Evolutionary conservation across 2,329 filamentous ascomycete genomes (phyloP), one percentile per base, ranked within the genome.

Genomic region (Aspergillus pseudonomiae): DNA sequence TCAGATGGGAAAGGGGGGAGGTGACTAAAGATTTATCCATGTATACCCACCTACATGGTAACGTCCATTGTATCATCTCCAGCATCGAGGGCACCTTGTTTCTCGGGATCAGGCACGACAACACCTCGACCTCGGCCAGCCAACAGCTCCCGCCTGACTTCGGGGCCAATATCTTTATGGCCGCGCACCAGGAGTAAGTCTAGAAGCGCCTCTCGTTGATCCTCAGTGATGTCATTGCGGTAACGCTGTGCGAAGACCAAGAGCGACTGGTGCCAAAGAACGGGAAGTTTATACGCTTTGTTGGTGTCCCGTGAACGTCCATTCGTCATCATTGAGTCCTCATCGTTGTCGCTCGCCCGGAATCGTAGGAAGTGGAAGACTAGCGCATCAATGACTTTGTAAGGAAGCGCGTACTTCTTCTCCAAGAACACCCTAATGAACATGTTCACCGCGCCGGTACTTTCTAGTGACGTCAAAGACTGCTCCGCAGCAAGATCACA

Each of bases 311-410:
- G 78, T 36, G 78, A 74, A 19, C 67, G 63, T 21, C 77, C 73
- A 63, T 80, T 76, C 76, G 80, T 73, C 70, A 81, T 76, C 57
- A 81, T 82, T 11, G 83, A 81, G 61, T 90, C 88, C 36, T 86
- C 82, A 5, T 76, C 79, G 36, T 82, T 82, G 58, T 82, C 89
- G 30, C 87, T 85, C 59, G 86, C 91, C 39, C 92, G 86, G 82
- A 97, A 97, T 19, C 95, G 90, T 66, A 98, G 79, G 79, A 99
- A 99, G 79, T 99, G 94, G 82, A 98, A 98, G 11, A 99, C 95
- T 1, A 98, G 83, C 2, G 93, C 90, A 72, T 99, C 95, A 57
- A 99, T 89, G 60, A 97, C 94, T 79, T 96, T 94, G 81, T 91
- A 97, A 0, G 94, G 95, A 12, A 99, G 83, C 0, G 95, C 95